Conservation (phyloP, 176 grass and related monocot species). For the Aegilops tauschii region DNA sequence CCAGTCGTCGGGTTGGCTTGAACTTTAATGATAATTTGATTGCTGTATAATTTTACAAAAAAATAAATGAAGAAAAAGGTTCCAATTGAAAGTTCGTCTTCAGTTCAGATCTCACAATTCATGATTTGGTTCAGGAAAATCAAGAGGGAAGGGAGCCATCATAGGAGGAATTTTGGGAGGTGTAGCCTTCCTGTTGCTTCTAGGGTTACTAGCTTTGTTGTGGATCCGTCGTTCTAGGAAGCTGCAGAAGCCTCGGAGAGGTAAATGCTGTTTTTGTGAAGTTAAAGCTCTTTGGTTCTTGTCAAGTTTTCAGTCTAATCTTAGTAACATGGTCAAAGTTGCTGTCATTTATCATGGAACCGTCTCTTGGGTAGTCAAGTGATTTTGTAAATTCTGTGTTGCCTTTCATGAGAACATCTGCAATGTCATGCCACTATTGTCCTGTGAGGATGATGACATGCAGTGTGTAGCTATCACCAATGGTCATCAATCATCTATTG, state of each 20-base stretch:
- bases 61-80: neutral
- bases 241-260: slow-evolving; percentile 34
- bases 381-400: neutral
- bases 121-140: slow-evolving; percentile 48
- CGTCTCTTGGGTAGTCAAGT: neutral
- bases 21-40: neutral
- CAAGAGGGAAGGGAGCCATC: slow-evolving; percentile 50
- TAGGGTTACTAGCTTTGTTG: slow-evolving; percentile 40
- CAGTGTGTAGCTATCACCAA: neutral
- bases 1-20: neutral
- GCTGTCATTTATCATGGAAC: neutral
- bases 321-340: neutral
- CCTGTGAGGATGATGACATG: neutral
- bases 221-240: slow-evolving; percentile 40
- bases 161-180: slow-evolving; percentile 64
- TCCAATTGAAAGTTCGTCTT: neutral
- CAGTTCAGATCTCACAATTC: neutral
- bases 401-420: neutral
- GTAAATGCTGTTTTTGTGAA: slow-evolving; percentile 34
- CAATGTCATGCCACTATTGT: neutral
- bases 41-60: neutral
- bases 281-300: neutral
- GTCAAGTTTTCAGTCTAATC: neutral
- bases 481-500: neutral
- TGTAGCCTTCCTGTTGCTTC: slow-evolving; percentile 45